These are phyloP conservation scores for Bruguiera gymnorhiza DNA, from an alignment of 345 rosid genomes.

Conservation along the genomic window DNA sequence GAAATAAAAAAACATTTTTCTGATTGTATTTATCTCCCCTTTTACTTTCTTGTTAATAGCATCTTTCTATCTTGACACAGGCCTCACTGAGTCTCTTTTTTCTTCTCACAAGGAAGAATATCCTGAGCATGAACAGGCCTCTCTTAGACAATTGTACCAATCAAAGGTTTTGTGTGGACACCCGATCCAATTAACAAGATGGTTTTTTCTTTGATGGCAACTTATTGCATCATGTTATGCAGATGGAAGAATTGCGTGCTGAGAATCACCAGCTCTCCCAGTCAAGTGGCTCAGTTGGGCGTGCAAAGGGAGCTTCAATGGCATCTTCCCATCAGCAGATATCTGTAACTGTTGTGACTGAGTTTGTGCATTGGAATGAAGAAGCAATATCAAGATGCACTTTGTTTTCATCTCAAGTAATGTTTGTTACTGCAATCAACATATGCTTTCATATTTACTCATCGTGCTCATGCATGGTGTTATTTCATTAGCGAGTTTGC, in stretches of 20 bases:
- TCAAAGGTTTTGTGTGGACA: constrained; percentile 57
- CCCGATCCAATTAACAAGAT: constrained; percentile 8
- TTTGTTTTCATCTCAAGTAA: constrained; percentile 85
- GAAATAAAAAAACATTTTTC: background rate
- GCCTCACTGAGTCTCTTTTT: constrained; percentile 87
- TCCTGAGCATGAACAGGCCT: constrained; percentile 91
- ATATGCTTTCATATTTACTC: background rate
- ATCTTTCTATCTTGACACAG: constrained; percentile 39
- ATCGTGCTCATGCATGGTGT: no score
- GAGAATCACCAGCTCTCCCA: constrained; percentile 73
- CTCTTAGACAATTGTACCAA: constrained; percentile 82
- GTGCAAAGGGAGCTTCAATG: constrained; percentile 83
- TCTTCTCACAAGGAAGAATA: constrained; percentile 94
- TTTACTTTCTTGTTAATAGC: background rate
- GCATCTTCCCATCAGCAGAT: constrained; percentile 81
- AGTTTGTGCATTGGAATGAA: constrained; percentile 97
- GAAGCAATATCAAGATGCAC: constrained; percentile 96
- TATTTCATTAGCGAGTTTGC: constrained; percentile 3
- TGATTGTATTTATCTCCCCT: background rate
- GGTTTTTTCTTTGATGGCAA: background rate
- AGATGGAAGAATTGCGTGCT: constrained; percentile 91
- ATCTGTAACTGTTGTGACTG: constrained; percentile 97
- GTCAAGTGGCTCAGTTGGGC: constrained; percentile 86
- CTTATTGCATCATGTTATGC: constrained; percentile 23
- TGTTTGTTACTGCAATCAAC: constrained; percentile 11